These are phyloP conservation scores for Solanum appendiculatum DNA, from an alignment of 257 asterid species.

Conservation along the genomic window DNA sequence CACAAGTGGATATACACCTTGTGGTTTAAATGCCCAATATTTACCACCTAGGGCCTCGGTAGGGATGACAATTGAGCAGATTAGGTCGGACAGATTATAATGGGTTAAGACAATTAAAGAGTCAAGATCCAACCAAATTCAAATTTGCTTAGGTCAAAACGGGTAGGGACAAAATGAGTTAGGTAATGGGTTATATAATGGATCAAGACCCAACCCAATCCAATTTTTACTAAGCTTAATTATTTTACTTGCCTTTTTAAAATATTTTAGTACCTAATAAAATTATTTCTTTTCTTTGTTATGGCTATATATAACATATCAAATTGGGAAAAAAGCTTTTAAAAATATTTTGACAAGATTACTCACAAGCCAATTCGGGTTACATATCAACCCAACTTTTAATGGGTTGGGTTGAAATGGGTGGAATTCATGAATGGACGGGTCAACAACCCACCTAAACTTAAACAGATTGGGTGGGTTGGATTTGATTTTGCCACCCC, in stretches of 20 bases:
- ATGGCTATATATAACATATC: neutral
- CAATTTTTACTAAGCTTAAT: neutral
- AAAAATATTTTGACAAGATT: too few relatives aligned
- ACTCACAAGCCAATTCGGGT: neutral
- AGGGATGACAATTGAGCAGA: neutral
- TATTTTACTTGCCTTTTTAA: too few relatives aligned
- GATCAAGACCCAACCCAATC: neutral
- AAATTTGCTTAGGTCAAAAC: neutral
- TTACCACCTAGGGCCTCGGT: neutral
- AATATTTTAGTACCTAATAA: neutral
- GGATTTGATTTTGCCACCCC: neutral
- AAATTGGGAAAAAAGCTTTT: too few relatives aligned
- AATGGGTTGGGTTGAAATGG: too few relatives aligned
- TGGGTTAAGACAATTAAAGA: neutral
- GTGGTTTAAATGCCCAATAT: neutral
- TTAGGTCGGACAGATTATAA: too few relatives aligned
- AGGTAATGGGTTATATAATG: neutral
- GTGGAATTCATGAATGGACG: neutral
- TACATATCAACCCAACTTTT: too few relatives aligned
- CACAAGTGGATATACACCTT: neutral
- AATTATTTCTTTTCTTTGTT: neutral
- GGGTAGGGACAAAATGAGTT: neutral
- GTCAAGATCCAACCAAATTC: neutral
- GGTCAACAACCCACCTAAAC: neutral
- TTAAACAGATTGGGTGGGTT: neutral